These are phyloP conservation scores for Acanthamoeba healyi DNA, from an alignment of 208 protist genomes.

Conservation along the genomic window DNA sequence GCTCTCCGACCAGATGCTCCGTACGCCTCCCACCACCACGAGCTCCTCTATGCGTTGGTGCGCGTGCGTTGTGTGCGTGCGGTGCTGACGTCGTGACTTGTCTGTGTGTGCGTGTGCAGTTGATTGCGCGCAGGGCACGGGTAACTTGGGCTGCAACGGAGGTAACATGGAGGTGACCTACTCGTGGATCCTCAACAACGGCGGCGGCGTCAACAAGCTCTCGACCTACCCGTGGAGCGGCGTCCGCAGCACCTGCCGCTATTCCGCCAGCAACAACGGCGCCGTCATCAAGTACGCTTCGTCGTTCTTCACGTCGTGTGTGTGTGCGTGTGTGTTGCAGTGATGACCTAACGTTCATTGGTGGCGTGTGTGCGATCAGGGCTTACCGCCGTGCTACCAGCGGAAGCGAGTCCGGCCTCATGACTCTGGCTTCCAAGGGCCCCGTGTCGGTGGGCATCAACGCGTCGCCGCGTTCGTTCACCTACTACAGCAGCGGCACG, in stretches of 20 bases:
- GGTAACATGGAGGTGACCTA: constrained; percentile 23
- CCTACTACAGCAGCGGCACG: constrained; percentile 90
- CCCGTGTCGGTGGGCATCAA: constrained; percentile 95
- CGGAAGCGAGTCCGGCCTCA: constrained; percentile 18
- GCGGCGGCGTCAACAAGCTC: background rate
- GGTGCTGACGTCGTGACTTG: background rate
- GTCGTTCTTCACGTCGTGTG: background rate
- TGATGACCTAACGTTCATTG: too few relatives aligned
- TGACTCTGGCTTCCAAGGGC: constrained; percentile 79
- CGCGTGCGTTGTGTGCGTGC: too few relatives aligned
- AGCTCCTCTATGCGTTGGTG: too few relatives aligned
- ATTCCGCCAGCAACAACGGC: constrained; percentile 12
- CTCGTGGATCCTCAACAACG: constrained; percentile 50
- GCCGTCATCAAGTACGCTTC: background rate
- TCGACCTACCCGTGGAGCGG: constrained; percentile 26
- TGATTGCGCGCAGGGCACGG: constrained; percentile 7
- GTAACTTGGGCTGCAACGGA: constrained; percentile 66
- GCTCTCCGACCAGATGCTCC: constrained; percentile 73
- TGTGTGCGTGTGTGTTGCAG: too few relatives aligned
- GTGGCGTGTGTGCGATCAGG: background rate
- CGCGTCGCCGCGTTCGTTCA: constrained; percentile 90
- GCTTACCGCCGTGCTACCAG: background rate
- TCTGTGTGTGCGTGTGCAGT: background rate
- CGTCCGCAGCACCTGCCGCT: constrained; percentile 46
- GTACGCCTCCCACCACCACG: background rate